These are phyloP conservation scores for Plectranthus barbatus DNA, from an alignment of 257 asterid genomes.

Conservation along the genomic window DNA sequence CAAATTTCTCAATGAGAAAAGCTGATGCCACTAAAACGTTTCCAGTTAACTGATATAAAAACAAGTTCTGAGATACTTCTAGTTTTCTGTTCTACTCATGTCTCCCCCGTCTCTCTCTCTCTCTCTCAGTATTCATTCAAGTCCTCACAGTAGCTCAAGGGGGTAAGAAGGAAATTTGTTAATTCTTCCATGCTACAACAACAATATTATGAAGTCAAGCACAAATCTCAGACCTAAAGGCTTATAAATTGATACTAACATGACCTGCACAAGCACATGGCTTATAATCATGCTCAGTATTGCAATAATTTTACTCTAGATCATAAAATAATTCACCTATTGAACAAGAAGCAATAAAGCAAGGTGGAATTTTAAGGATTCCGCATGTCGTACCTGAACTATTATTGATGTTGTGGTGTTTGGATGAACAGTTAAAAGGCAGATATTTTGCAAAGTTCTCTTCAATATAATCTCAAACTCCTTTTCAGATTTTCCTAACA, in stretches of 20 bases:
- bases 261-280: neutral
- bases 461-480: slow-evolving; percentile 90
- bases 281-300: neutral
- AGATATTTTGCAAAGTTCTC: slow-evolving; percentile 75
- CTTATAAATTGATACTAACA: neutral
- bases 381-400: slow-evolving; percentile 55
- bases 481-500: slow-evolving; percentile 69
- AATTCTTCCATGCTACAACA: neutral
- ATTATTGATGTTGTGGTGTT: slow-evolving; percentile 84
- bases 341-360: neutral
- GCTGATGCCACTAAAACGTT: neutral
- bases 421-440: slow-evolving; percentile 74
- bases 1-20: neutral
- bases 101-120: no score
- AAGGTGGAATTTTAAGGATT: neutral
- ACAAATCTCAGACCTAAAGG: neutral
- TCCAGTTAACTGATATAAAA: neutral
- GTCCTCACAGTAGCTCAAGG: neutral
- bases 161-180: neutral
- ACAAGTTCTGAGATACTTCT: neutral
- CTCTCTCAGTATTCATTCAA: neutral
- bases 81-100: neutral
- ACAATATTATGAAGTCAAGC: neutral
- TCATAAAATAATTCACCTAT: neutral
- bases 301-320: neutral